Evolutionary conservation across 257 asterid genomes (phyloP), one percentile per base, ranked within the genome.

Genomic region (Solanum chaucha): DNA sequence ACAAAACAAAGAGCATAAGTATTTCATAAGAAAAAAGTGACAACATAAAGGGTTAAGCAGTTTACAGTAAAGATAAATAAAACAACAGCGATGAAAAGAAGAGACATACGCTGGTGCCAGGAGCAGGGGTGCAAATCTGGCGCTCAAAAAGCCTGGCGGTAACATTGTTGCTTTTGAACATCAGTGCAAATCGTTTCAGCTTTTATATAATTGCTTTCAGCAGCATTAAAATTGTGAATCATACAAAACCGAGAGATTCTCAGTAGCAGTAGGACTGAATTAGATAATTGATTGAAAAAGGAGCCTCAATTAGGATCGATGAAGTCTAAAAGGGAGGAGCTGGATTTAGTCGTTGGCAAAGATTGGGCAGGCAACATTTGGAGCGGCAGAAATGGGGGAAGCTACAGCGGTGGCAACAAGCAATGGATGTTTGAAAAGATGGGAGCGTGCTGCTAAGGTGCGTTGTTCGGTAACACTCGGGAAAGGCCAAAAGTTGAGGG

Each of bases 61-160:
- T 22, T 20, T 12, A 46, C 28, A 28, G 41, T 24, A 13, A 78
- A 34, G 44, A 48, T 35, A 20, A 74, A 34, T 28, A 68, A 32
- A 85, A 85, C 65, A 6, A 84, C 19, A 84, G 40, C 9, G 65
- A 8, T 26, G 70, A 64, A 82, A 65, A 61, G 34, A 78, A 55
- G 86, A 51, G 68, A 28, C 89, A 41, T 96, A 97, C 99, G 83
- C 93, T 89, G 90, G 99, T 94, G 89, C 99, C 98, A 87, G 99
- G 98, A 91, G 96, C 93, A 87, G 99, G 98, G 85, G 92, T 89
- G 71, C 92, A 91, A 91, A 95, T 95, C 95, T 97, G 98, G 92
- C 99, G 99, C 94, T 95, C 93, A 92, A 97, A 97, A 87, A 97
- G 89, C 92, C 99, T 93, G 92, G 98, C 98, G 89, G 99, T 91